phyloP scores from a whole-genome alignment of 306 rosid species.

The Gleditsia sinensis region DNA sequence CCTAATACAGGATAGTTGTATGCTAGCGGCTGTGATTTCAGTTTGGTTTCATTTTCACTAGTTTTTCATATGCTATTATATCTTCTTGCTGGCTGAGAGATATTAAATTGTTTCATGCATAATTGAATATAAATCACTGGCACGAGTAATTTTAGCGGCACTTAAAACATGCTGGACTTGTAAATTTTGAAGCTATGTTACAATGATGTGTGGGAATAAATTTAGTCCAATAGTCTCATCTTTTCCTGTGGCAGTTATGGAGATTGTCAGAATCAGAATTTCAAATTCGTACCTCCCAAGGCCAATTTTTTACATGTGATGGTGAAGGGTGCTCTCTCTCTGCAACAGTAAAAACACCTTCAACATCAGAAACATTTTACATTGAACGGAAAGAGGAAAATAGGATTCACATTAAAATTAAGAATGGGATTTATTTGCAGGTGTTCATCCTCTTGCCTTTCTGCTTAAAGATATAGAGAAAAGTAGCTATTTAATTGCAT shows the following conservation, averaged over 20 bases:
- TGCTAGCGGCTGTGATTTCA: slow-evolving; percentile 14
- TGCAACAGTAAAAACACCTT: slow-evolving; percentile 63
- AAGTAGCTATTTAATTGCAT: slow-evolving; percentile 21
- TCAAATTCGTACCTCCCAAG: slow-evolving; percentile 64
- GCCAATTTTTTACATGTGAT: slow-evolving; percentile 78
- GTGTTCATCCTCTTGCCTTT: slow-evolving; percentile 41
- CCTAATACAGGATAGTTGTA: background rate
- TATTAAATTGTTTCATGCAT: slow-evolving; percentile 8
- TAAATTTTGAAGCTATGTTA: background rate
- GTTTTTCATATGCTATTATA: slow-evolving; percentile 12
- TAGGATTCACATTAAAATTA: slow-evolving; percentile 70
- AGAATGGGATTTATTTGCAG: slow-evolving; percentile 70
- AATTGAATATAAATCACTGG: slow-evolving; percentile 5
- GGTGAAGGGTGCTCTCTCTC: slow-evolving; percentile 60
- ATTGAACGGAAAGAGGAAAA: slow-evolving; percentile 55
- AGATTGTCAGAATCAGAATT: slow-evolving; percentile 74
- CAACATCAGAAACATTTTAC: slow-evolving; percentile 57
- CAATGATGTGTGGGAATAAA: slow-evolving; percentile 2
- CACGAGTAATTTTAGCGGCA: background rate
- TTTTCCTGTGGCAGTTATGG: slow-evolving; percentile 64
- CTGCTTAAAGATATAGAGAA: background rate
- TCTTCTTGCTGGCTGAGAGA: slow-evolving; percentile 28
- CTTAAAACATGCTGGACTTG: background rate
- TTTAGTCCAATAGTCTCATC: slow-evolving; percentile 2
- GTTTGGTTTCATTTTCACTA: background rate